These are phyloP conservation scores for Tetrahymena thermophila DNA, from an alignment of 73 alveolate species.

Conservation along the genomic window DNA sequence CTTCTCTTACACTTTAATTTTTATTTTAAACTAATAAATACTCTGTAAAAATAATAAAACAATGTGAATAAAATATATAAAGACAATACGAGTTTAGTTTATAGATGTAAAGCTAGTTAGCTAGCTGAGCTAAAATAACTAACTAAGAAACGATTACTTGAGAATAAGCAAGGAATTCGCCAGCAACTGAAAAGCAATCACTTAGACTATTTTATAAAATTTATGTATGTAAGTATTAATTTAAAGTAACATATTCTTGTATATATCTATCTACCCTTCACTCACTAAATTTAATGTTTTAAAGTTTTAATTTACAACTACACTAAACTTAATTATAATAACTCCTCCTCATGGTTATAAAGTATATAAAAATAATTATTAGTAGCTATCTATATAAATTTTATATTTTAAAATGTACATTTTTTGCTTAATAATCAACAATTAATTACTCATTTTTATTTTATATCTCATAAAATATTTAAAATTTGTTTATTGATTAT, in stretches of 20 bases:
- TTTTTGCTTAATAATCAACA: too few relatives aligned
- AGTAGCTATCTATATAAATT: not conserved
- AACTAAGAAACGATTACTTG: not conserved
- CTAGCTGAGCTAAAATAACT: not conserved
- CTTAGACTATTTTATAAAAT: not conserved
- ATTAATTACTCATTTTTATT: too few relatives aligned
- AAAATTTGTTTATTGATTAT: too few relatives aligned
- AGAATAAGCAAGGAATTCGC: not conserved
- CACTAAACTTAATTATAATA: not conserved
- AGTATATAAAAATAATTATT: too few relatives aligned
- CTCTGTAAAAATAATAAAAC: not conserved
- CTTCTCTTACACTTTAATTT: not conserved
- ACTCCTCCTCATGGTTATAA: not conserved
- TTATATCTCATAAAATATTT: too few relatives aligned
- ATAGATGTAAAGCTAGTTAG: not conserved
- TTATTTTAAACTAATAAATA: not conserved
- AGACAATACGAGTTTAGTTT: not conserved
- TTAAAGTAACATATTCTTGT: not conserved
- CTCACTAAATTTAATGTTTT: not conserved
- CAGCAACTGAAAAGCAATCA: not conserved
- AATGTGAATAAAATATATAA: not conserved
- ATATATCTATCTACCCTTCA: not conserved
- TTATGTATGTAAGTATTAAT: not conserved
- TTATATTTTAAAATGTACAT: not conserved
- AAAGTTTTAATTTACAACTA: not conserved